Base-by-base conservation (phyloP, 345 rosid genomes). In the Turritis glabra region DNA sequence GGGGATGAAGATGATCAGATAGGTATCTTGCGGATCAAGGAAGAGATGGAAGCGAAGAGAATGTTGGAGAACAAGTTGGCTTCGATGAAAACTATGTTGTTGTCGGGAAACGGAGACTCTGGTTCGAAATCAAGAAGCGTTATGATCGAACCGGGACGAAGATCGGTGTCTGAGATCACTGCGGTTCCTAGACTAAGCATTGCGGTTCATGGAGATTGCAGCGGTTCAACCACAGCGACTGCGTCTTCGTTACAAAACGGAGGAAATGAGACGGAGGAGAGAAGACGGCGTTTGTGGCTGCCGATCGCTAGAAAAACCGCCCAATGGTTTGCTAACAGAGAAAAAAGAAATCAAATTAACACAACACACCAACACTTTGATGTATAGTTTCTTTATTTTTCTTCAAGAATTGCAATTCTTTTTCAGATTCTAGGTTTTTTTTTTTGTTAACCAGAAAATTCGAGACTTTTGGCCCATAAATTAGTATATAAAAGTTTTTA, bases 121-220 rank as follows among this genome's bases (percentile, higher is more conserved):
- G 64, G 43, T 10, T 47, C 64, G 10, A 69, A 54, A 51, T 57
- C 75, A 21, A 80, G 87, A 56, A 84, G 72, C 48, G 38, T 73
- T 46, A 38, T 80, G 15, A 47, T 53, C 23, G 76, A 85, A 3
- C 51, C 65, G 7, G 91, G 80, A 35, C 84, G 90, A 70, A 84
- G 95, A 82, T 80, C 95, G 5, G 73, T 86, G 68, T 94, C 97
- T 14, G 98, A 94, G 58, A 91, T 94, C 65, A 88, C 88, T 3
- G 81, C 77, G 18, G 37, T 94, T 33, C 80, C 95, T 4, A 87
- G 98, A 77, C 82, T 77, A 1, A 70, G 80, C 27, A 33, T 76
- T 26, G 7, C 58, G n/a, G 66, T 62, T 2, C 75, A 33, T 33
- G 76, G 79, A 40, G 79, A 68, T 12, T 62, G 47, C 38, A 54